phyloP scores from a whole-genome alignment of 176 grass and related monocot genomes.

The Tillandsia fasciculata region DNA sequence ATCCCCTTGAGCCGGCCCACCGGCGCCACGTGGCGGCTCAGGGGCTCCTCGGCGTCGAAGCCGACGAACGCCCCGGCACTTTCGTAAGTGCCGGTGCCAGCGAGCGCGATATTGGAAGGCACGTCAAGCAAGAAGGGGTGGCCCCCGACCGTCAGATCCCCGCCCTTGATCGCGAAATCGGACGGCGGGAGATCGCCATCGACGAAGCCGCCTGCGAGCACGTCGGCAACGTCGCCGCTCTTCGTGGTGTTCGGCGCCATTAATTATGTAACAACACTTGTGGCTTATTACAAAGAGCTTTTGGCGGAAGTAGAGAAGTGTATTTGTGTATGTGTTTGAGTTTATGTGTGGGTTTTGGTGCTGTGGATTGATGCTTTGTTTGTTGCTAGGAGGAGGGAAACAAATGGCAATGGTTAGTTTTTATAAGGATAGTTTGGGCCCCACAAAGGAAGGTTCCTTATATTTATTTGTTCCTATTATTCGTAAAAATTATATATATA shows the following conservation, averaged over 20 bases:
- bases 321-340: too few species aligned
- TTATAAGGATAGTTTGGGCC: too few species aligned
- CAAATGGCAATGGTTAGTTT: too few species aligned
- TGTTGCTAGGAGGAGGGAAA: neutral
- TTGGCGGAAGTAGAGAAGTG: too few species aligned
- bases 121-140: slow-evolving; percentile 52
- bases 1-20: slow-evolving; percentile 44
- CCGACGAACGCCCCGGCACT: slow-evolving; percentile 47
- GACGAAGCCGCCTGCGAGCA: slow-evolving; percentile 6
- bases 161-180: slow-evolving; percentile 44
- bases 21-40: slow-evolving; percentile 61
- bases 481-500: too few species aligned
- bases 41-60: slow-evolving; percentile 24
- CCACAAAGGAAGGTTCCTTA: too few species aligned
- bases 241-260: slow-evolving; percentile 52
- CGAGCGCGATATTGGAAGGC: slow-evolving; percentile 51
- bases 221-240: slow-evolving; percentile 2
- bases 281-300: neutral
- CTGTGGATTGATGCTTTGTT: slow-evolving; percentile 2
- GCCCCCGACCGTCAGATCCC: slow-evolving; percentile 49
- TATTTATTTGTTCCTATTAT: too few species aligned
- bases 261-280: too few species aligned
- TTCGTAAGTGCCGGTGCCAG: slow-evolving; percentile 10
- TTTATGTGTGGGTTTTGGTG: neutral
- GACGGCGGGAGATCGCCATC: slow-evolving; percentile 15